Base-by-base conservation (phyloP, 805 yeast species). In the Peterozyma xylosa region DNA sequence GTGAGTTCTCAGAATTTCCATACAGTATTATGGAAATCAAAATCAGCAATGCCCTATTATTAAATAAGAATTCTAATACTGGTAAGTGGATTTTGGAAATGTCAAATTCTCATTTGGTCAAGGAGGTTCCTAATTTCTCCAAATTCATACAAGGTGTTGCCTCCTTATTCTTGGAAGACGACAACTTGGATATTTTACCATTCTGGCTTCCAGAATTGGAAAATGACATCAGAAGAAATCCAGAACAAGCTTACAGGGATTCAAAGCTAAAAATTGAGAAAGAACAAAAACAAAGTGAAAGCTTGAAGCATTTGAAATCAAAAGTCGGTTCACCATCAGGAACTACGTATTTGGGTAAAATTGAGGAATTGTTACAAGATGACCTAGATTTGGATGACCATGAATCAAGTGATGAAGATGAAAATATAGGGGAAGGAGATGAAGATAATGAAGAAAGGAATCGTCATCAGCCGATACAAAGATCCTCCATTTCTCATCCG, bases 121-220 rank as follows among this genome's bases (percentile, higher is more conserved):
- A 87, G 59, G 97, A 89, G 61, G 90, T 91, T 48, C 96, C 97
- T 45, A 86, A 86, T 56, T 91, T 91, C 57, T 86, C 96, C 42
- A 87, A 89, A 64, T 91, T 86, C 59, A 74, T 91, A 52, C 99
- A 91, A 60, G 98, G 98, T 65, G 78, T 89, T 46, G 89, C 96
- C 5, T 74, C 88, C 2, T 71, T 91, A 49, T 91, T 82, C 58
- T 77, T 88, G 43, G 98, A 91, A 58, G 93, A 87, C 59, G 97
- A 91, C 55, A 82, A 84, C 53, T 73, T 91, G 57, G 96, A 88
- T 59, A 80, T 83, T 50, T 32, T 91, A 49, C 99, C 99, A 45
- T 86, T 89, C 62, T 91, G 99, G 99, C 73, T 88, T 51, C 86
- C 95, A 46, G 97, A 91, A 48, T 69, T 93, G 54, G 97, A 87